Conservation (phyloP, 495 filamentous ascomycete genomes). For the Penicillium malachiteum region DNA sequence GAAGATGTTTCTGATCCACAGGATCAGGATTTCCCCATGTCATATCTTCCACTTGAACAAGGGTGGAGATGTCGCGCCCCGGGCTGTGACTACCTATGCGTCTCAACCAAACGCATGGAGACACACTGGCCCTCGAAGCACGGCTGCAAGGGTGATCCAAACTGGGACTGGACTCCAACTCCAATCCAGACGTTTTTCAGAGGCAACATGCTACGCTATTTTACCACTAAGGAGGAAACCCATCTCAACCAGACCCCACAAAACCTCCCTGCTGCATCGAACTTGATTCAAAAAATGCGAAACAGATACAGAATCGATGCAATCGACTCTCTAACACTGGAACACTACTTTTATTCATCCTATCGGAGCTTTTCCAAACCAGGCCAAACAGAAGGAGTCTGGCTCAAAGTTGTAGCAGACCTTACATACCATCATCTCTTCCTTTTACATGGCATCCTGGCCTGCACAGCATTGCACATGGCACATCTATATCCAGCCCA, state of each 20-base stretch:
- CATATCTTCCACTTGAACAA: slow-evolving; percentile 24
- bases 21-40: slow-evolving; percentile 28
- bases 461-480: slow-evolving; percentile 33
- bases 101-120: slow-evolving; percentile 32
- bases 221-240: slow-evolving; percentile 10
- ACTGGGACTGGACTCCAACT: slow-evolving; percentile 13
- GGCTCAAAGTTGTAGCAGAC: slow-evolving; percentile 20
- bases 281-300: slow-evolving; percentile 1
- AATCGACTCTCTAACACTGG: slow-evolving; percentile 12
- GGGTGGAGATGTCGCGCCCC: slow-evolving; percentile 25
- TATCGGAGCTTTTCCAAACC: slow-evolving; percentile 17
- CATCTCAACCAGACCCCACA: background rate
- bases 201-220: slow-evolving; percentile 27
- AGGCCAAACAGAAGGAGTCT: slow-evolving; percentile 15
- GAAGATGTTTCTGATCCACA: slow-evolving; percentile 18
- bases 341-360: slow-evolving; percentile 19
- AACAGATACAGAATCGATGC: slow-evolving; percentile 12
- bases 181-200: slow-evolving; percentile 31
- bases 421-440: slow-evolving; percentile 25
- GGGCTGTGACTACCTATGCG: slow-evolving; percentile 28
- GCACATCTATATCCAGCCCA: slow-evolving; percentile 18
- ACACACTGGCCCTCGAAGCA: slow-evolving; percentile 25
- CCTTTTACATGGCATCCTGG: slow-evolving; percentile 36
- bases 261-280: background rate
- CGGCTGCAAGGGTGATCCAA: slow-evolving; percentile 8